Evolutionary conservation across 257 asterid genomes (phyloP), one percentile per base, ranked within the genome.

Genomic region (Orobanche coerulescens): DNA sequence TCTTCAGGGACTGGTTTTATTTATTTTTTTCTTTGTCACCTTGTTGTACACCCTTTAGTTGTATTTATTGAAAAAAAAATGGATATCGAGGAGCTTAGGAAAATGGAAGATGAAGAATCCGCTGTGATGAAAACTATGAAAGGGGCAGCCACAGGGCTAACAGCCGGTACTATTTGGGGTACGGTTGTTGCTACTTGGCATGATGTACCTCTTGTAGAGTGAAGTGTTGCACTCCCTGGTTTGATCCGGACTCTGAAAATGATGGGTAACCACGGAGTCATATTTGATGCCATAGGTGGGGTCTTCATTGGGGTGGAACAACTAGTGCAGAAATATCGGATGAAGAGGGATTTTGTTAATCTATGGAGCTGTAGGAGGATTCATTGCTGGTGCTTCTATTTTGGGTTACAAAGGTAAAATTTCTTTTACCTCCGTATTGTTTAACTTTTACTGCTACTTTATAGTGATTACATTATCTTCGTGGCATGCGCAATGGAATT

Each of bases 201-300:
- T n/a, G n/a, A n/a, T n/a, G n/a, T n/a, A n/a, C n/a, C n/a, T n/a
- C n/a, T n/a, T n/a, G n/a, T n/a, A n/a, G n/a, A n/a, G n/a, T n/a
- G n/a, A n/a, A n/a, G n/a, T n/a, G n/a, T n/a, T n/a, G n/a, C n/a
- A n/a, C n/a, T n/a, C n/a, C n/a, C n/a, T n/a, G n/a, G n/a, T n/a
- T 76, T 91, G 63, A 64, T 88, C 56, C 76, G 98, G 69, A 88
- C 98, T 47, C 64, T 91, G 65, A 88, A 84, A 79, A 82, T 91
- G 98, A 91, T 88, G 96, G 94, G 96, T 26, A 91, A 63, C 69
- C 57, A 84, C 52, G 98, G 98, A 64, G 62, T 69, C 11, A 91
- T 94, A n/a, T 91, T 88, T 81, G 98, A 96, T 69, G 95, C 95
- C 3, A 73, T 91, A 37, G 95, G 98, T 61, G 98, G 98, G 65